Evolutionary conservation across 139 green algal species (phyloP).

Genomic region (Chara braunii): DNA sequence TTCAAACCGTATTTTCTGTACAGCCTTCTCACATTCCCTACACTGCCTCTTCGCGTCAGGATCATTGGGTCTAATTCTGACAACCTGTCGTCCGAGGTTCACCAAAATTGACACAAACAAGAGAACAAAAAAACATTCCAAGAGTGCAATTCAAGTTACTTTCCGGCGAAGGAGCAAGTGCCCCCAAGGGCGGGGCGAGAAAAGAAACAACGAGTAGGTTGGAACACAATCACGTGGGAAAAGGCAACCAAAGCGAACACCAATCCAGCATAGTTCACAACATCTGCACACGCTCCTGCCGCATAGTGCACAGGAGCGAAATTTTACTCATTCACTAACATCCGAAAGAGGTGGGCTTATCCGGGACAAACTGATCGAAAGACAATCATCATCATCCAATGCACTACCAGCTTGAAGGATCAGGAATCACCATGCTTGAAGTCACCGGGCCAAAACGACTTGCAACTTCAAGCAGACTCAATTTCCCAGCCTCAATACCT

Average conservation of each 20-base stretch:
- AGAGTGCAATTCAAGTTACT: neutral
- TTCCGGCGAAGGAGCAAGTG: neutral
- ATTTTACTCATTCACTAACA: neutral
- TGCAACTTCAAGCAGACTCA: neutral
- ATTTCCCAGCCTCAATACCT: conserved; percentile 29
- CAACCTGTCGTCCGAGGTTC: conserved; percentile 43
- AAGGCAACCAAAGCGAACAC: neutral
- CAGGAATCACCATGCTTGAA: neutral
- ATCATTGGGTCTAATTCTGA: conserved; percentile 49
- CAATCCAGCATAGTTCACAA: neutral
- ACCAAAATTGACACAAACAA: conserved; percentile 13
- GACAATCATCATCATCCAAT: neutral
- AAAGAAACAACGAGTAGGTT: neutral
- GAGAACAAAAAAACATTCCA: neutral
- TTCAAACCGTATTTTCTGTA: conserved; percentile 81
- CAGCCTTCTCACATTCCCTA: conserved; percentile 75
- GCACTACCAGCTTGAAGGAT: neutral
- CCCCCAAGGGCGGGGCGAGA: neutral
- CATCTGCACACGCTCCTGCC: neutral
- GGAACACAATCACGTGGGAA: neutral
- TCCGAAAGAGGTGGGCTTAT: neutral
- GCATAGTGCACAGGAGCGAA: neutral
- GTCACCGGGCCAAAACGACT: neutral
- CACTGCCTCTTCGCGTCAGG: conserved; percentile 84
- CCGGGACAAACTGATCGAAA: neutral